Base-by-base conservation (phyloP, 2,329 filamentous ascomycete genomes). In the Botrytis sinoallii region DNA sequence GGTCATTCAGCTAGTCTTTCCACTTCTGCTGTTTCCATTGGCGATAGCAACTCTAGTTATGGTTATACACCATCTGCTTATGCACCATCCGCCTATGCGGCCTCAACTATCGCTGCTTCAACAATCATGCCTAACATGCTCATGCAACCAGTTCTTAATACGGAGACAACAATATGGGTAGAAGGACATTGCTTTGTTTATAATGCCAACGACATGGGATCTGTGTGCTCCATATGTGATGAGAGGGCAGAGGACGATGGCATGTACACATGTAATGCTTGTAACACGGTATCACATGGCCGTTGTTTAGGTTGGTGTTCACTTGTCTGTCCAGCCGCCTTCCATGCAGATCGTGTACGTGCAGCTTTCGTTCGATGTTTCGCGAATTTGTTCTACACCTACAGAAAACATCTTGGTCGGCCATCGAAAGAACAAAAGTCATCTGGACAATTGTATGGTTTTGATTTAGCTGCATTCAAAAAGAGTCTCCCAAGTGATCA, bases 41-140 rank as follows among this genome's bases (percentile, higher is more conserved):
- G 65, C 46, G 81, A 81, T 64, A 72, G 75, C n/a, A 78, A 83
- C 61, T 85, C 84, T 57, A 81, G 82, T 48, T 85, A 84, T 65
- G 89, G 90, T 14, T 96, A 96, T 81, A 92, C 93, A 8, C 93
- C 93, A 2, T 95, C 93, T 4, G 90, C 93, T 16, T 96, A 96
- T 81, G 93, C 93, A 8, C 93, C 93, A 4, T 95, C 93, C 4
- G 90, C 93, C 3, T 96, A 96, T 80, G 93, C 93, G 0, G 92
- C 93, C 78, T 95, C 93, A n/a, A 96, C 93, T 0, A 84, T 96
- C 64, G 93, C 93, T 2, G 93, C 93, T 12, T 95, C 92, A 10
- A 96, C 93, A 2, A 90, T 96, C 78, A 95, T 96, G 93, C 93
- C 93, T 52, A 92, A 91, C 78, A 92, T 94, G 88, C 88, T 93